phyloP scores from a whole-genome alignment of 495 filamentous ascomycete genomes.

The Staphylotrichum longicolle region DNA sequence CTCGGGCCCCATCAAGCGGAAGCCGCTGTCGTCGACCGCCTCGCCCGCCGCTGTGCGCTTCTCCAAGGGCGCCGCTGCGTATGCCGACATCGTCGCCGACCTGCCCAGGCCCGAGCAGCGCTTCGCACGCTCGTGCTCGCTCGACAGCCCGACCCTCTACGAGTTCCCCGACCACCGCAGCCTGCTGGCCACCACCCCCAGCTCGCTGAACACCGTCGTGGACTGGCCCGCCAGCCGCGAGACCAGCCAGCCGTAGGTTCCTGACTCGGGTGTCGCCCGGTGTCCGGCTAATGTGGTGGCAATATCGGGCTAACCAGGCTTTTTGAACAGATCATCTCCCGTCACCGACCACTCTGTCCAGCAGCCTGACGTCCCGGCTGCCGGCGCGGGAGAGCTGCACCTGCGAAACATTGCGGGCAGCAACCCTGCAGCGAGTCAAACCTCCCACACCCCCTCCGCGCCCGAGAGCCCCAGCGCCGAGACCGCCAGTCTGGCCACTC shows the following conservation, averaged over 20 bases:
- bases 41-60: conserved; percentile 50
- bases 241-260: conserved; percentile 31
- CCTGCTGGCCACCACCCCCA: conserved; percentile 16
- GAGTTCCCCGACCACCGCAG: conserved; percentile 46
- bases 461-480: conserved; percentile 41
- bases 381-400: conserved; percentile 35
- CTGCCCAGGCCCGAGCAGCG: conserved; percentile 46
- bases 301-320: conserved; percentile 29
- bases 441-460: conserved; percentile 30
- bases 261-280: conserved; percentile 15
- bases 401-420: conserved; percentile 36
- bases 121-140: conserved; percentile 49
- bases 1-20: conserved; percentile 47
- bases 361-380: conserved; percentile 23
- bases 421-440: conserved; percentile 42
- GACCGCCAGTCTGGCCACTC: conserved; percentile 33
- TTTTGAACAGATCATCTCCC: conserved; percentile 32
- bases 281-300: conserved; percentile 29
- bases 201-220: conserved; percentile 20
- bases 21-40: conserved; percentile 54
- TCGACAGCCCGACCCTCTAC: conserved; percentile 58
- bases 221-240: conserved; percentile 22
- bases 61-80: conserved; percentile 45
- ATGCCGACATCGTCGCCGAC: conserved; percentile 36
- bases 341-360: conserved; percentile 20